Evolutionary conservation across 2,329 filamentous ascomycete genomes (phyloP).

Genomic region (Dissoconium aciculare): DNA sequence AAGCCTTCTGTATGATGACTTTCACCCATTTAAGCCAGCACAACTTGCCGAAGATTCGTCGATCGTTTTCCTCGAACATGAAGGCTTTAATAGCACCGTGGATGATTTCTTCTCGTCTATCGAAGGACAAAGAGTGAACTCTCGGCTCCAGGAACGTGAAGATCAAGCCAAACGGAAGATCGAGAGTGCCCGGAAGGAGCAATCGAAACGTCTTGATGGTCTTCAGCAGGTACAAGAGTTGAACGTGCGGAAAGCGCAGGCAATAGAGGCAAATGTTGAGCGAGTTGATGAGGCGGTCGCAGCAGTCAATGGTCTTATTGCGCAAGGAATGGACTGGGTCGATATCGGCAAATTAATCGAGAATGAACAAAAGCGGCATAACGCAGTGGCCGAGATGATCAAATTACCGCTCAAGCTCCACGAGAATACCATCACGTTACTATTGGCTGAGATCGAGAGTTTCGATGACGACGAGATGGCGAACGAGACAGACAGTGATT

Average conservation of each 20-base stretch:
- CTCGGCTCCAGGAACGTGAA: constrained; percentile 66
- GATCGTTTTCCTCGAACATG: constrained; percentile 57
- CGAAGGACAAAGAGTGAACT: constrained; percentile 84
- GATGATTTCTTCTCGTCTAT: constrained; percentile 96
- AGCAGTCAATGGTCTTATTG: constrained; percentile 80
- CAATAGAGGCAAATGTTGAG: constrained; percentile 80
- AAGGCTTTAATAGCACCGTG: constrained; percentile 81
- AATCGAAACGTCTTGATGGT: constrained; percentile 69
- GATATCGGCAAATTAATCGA: constrained; percentile 81
- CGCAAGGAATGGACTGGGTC: constrained; percentile 94
- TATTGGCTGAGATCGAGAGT: constrained; percentile 55
- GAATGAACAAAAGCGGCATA: constrained; percentile 64
- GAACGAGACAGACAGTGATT: constrained; percentile 51
- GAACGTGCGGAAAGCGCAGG: constrained; percentile 75
- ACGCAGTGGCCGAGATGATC: constrained; percentile 76
- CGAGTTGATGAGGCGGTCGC: constrained; percentile 85
- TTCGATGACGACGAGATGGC: constrained; percentile 44
- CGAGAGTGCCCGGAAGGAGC: constrained; percentile 69
- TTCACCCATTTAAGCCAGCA: constrained; percentile 75
- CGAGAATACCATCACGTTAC: constrained; percentile 75
- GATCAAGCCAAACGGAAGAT: constrained; percentile 68
- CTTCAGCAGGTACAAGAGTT: constrained; percentile 67
- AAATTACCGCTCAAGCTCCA: constrained; percentile 73
- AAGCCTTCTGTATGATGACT: constrained; percentile 71
- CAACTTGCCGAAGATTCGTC: constrained; percentile 58